A percentile compares a stretch with the other conserved stretches of the same genome.
phyloP scores from a whole-genome alignment of 345 rosid genomes.

The Euphorbia pulcherrima region DNA sequence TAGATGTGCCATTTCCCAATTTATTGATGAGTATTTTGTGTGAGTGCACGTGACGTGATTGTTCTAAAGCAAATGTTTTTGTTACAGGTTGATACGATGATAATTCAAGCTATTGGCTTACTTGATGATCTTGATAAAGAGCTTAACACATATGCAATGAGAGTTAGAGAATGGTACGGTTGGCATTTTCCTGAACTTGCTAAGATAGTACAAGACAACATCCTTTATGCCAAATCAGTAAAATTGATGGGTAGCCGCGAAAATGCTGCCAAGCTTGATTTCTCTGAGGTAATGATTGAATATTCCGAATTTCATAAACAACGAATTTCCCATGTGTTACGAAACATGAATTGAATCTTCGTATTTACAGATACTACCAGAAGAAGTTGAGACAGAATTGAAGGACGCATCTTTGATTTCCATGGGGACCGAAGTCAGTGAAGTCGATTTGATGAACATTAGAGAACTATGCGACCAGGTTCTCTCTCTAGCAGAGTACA shows the following conservation, averaged over 20 bases:
- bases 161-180: slow-evolving; percentile 88
- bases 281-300: slow-evolving; percentile 51
- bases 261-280: slow-evolving; percentile 80
- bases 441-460: slow-evolving; percentile 68
- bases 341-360: slow-evolving; percentile 1
- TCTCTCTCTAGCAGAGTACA: slow-evolving; percentile 72
- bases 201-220: slow-evolving; percentile 76
- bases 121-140: slow-evolving; percentile 97
- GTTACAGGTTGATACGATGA: slow-evolving; percentile 88
- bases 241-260: slow-evolving; percentile 78
- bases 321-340: neutral
- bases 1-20: neutral
- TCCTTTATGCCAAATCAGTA: slow-evolving; percentile 76
- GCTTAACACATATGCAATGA: slow-evolving; percentile 89
- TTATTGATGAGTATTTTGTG: neutral
- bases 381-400: slow-evolving; percentile 66
- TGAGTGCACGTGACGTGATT: neutral
- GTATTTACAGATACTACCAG: slow-evolving; percentile 48
- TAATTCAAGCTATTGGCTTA: slow-evolving; percentile 89
- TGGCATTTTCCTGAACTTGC: slow-evolving; percentile 99
- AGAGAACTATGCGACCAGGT: slow-evolving; percentile 87
- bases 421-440: slow-evolving; percentile 89
- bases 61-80: slow-evolving; percentile 4
- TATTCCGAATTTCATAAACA: neutral
- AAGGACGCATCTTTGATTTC: slow-evolving; percentile 86